These are phyloP conservation scores for Bertia moriformis DNA, from an alignment of 2,329 filamentous ascomycete genomes.

Conservation along the genomic window DNA sequence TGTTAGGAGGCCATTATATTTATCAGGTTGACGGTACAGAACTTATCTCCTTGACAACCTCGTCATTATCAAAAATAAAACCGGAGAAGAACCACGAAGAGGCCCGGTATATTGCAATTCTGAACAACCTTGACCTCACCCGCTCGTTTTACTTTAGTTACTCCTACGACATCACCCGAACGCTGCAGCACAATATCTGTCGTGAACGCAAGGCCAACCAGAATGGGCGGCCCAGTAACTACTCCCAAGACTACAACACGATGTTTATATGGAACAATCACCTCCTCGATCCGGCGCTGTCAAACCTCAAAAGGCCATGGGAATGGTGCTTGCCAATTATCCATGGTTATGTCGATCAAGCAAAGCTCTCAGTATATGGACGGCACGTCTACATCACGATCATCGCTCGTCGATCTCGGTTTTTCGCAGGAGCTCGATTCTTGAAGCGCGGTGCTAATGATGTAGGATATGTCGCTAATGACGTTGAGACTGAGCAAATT, in stretches of 20 bases:
- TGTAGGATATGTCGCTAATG: conserved; percentile 83
- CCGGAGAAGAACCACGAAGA: conserved; percentile 75
- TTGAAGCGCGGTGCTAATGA: conserved; percentile 92
- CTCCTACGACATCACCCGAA: conserved; percentile 87
- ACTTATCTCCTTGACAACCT: conserved; percentile 69
- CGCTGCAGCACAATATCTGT: conserved; percentile 81
- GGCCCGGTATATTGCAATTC: conserved; percentile 70
- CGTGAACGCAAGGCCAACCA: conserved; percentile 60
- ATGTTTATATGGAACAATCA: conserved; percentile 99
- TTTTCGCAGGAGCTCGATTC: conserved; percentile 87
- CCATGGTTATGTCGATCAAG: conserved; percentile 90
- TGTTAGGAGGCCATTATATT: conserved; percentile 89
- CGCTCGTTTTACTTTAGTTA: conserved; percentile 97
- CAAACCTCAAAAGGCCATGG: conserved; percentile 62
- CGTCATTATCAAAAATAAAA: conserved; percentile 41
- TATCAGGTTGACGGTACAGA: conserved; percentile 94
- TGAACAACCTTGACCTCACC: conserved; percentile 81
- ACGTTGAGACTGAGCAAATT: conserved; percentile 97
- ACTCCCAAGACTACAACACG: conserved; percentile 59
- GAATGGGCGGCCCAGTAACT: conserved; percentile 42
- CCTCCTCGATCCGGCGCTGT: conserved; percentile 61
- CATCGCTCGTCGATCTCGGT: conserved; percentile 79
- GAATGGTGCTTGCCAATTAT: conserved; percentile 95
- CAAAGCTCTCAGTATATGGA: conserved; percentile 57
- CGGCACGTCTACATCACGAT: conserved; percentile 82